Evolutionary conservation across 257 asterid genomes (phyloP).

Genomic region (Haberlea rhodopensis): DNA sequence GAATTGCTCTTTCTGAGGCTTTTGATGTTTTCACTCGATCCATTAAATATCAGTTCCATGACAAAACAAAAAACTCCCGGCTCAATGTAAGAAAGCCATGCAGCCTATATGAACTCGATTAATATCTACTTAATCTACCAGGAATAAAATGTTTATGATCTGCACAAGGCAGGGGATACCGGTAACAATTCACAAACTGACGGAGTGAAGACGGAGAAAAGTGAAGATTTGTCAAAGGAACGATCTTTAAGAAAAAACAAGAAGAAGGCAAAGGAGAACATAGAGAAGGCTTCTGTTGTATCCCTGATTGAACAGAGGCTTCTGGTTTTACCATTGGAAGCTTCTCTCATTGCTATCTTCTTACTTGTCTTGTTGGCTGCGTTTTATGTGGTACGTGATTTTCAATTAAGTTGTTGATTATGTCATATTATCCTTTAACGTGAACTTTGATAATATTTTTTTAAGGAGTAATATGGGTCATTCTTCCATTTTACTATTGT

Average conservation of each 20-base stretch:
- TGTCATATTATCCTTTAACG: conserved; percentile 8
- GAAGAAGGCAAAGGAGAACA: conserved; percentile 68
- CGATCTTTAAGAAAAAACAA: conserved; percentile 64
- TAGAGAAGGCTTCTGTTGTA: conserved; percentile 42
- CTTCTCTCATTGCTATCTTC: conserved; percentile 70
- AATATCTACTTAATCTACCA: conserved; percentile 3
- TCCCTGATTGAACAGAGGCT: conserved; percentile 51
- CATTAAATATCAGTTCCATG: conserved; percentile 62
- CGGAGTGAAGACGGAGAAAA: conserved; percentile 60
- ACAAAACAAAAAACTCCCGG: conserved; percentile 31
- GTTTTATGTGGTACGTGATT: conserved; percentile 82
- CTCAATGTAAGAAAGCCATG: conserved; percentile 49
- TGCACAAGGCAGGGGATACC: conserved; percentile 72
- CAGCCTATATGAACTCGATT: conserved; percentile 11
- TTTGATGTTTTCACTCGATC: conserved; percentile 85
- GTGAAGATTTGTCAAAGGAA: conserved; percentile 65
- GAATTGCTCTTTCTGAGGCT: conserved; percentile 96
- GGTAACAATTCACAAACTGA: conserved; percentile 40
- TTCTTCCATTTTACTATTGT: neutral
- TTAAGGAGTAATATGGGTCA: conserved; percentile 7
- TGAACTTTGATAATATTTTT: conserved; percentile 7
- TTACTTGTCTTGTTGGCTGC: conserved; percentile 80
- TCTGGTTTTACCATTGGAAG: conserved; percentile 70
- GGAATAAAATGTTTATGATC: conserved; percentile 32
- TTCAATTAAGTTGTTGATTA: conserved; percentile 18